A percentile compares a stretch with the other conserved stretches of the same genome.
These are phyloP conservation scores for Botrytis pseudocinerea DNA, from an alignment of 2,329 filamentous ascomycete genomes.

Conservation along the genomic window DNA sequence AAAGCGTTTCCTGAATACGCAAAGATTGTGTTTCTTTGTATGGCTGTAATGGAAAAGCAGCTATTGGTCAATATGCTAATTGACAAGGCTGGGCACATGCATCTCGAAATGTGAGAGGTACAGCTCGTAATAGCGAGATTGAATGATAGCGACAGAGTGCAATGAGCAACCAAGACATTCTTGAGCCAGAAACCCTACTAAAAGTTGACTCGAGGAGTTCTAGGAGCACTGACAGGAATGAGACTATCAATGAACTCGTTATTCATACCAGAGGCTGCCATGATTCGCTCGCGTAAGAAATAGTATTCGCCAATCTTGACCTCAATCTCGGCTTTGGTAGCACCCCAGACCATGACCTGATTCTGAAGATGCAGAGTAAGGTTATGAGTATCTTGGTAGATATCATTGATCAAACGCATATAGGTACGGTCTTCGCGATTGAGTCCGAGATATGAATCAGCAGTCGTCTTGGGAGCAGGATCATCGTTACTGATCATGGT, in stretches of 20 bases:
- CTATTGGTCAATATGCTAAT: neutral
- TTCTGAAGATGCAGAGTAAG: conserved; percentile 16
- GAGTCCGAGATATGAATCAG: conserved; percentile 5
- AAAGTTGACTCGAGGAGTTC: conserved; percentile 17
- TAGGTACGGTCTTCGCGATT: conserved; percentile 7
- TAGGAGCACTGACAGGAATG: neutral
- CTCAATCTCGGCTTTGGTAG: conserved; percentile 10
- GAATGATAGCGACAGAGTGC: neutral
- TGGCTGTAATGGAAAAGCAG: neutral
- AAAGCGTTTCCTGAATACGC: neutral
- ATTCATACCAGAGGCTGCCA: conserved; percentile 12
- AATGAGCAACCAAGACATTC: neutral
- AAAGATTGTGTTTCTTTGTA: neutral
- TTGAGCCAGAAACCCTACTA: neutral
- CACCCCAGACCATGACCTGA: conserved; percentile 6
- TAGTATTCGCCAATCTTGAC: conserved; percentile 11
- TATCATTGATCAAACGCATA: conserved; percentile 15
- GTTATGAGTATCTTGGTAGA: conserved; percentile 12
- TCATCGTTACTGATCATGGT: conserved; percentile 8
- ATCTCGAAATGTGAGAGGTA: neutral
- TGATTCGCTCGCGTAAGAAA: conserved; percentile 4
- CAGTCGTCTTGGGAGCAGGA: neutral
- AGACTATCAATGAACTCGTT: conserved; percentile 10
- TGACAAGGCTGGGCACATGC: neutral
- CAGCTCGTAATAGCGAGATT: neutral